A percentile compares a stretch with the other conserved stretches of the same genome.
Conservation (phyloP, 108 stramenopile species). For the Skeletonema grethae region DNA sequence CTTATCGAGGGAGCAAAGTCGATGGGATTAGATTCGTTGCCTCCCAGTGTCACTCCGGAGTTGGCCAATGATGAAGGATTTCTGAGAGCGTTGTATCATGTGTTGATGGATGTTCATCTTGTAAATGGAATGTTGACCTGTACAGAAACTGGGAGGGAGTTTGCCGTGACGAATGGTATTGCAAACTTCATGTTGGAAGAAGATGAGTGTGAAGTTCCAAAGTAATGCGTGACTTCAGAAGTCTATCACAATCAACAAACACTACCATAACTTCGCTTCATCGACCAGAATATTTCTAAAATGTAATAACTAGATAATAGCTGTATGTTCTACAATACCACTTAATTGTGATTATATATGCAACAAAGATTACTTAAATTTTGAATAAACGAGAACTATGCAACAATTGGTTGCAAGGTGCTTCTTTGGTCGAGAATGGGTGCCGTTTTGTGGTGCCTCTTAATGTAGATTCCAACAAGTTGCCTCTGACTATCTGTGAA, state of each 20-base stretch:
- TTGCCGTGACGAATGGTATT: conserved; percentile 91
- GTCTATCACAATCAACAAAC: neutral
- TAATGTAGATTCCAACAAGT: conserved; percentile 49
- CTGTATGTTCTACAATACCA: neutral
- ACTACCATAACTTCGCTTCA: neutral
- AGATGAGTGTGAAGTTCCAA: conserved; percentile 68
- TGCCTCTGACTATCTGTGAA: conserved; percentile 43
- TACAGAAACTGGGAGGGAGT: conserved; percentile 87
- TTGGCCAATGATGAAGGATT: conserved; percentile 80
- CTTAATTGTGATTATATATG: neutral
- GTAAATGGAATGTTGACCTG: conserved; percentile 92
- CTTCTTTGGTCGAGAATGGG: neutral
- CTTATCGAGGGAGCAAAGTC: conserved; percentile 70
- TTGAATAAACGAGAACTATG: neutral
- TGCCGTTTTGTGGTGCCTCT: conserved; percentile 33
- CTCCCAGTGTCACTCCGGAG: conserved; percentile 72
- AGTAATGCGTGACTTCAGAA: neutral
- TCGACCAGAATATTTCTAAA: neutral
- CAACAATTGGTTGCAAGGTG: conserved; percentile 11
- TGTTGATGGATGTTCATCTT: conserved; percentile 95
- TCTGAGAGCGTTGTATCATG: conserved; percentile 87
- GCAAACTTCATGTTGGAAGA: conserved; percentile 91
- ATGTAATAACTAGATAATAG: neutral
- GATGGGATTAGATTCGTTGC: conserved; percentile 80
- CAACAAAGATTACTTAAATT: neutral